These are phyloP conservation scores for Penicillium coprophilum DNA, from an alignment of 495 filamentous ascomycete genomes.

Conservation along the genomic window DNA sequence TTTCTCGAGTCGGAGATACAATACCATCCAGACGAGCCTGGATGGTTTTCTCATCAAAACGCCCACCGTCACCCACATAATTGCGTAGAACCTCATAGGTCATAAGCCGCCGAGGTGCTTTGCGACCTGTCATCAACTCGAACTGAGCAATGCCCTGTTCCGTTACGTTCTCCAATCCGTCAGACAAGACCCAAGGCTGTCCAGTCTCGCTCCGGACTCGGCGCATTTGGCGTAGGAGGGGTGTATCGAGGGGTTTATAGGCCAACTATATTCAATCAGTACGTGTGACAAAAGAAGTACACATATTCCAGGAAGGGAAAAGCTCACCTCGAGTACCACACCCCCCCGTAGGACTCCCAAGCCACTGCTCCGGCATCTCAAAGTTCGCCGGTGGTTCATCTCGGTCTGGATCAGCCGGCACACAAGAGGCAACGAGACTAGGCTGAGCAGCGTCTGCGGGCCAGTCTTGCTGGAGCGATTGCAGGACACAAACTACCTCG, in stretches of 20 bases:
- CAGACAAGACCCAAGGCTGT: conserved; percentile 73
- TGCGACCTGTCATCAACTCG: conserved; percentile 78
- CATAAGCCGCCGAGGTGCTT: conserved; percentile 75
- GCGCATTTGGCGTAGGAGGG: conserved; percentile 65
- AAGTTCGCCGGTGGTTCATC: conserved; percentile 69
- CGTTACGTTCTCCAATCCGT: conserved; percentile 73
- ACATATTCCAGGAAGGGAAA: not conserved
- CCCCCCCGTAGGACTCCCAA: conserved; percentile 73
- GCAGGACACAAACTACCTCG: conserved; percentile 60
- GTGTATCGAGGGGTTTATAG: conserved; percentile 72
- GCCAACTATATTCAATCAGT: conserved; percentile 53
- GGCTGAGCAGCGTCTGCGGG: conserved; percentile 61
- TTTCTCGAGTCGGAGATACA: conserved; percentile 5
- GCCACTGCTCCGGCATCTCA: conserved; percentile 71
- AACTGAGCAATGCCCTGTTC: conserved; percentile 85
- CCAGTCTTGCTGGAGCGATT: conserved; percentile 62
- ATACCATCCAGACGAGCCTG: conserved; percentile 40
- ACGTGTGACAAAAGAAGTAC: conserved; percentile 3
- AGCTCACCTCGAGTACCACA: conserved; percentile 68
- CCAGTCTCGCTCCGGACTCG: conserved; percentile 57
- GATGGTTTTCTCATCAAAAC: conserved; percentile 47
- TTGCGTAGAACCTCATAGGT: conserved; percentile 61
- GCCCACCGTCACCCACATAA: conserved; percentile 43
- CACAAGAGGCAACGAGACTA: conserved; percentile 74
- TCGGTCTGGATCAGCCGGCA: conserved; percentile 65